Evolutionary conservation across 495 filamentous ascomycete species (phyloP), one percentile per base, ranked within the genome.

Genomic region (Pyrenopolyporus hunteri): DNA sequence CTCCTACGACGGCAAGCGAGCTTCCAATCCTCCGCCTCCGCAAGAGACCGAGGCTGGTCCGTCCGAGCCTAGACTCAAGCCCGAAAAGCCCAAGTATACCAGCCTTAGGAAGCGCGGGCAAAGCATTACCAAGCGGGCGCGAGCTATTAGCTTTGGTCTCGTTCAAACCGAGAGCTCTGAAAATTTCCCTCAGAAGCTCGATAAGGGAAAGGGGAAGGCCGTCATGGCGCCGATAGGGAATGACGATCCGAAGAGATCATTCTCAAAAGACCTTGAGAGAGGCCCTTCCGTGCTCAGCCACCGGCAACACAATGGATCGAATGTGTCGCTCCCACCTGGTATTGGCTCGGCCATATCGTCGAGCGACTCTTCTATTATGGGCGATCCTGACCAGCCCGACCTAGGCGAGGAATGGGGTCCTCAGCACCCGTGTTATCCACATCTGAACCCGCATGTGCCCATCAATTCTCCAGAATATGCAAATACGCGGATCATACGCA

Each of bases 371-470:
- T 83, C 80, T 7, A 84, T 84, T 48, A 71, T 81, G 70, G 79
- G 79, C n/a, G 78, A 80, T 48, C 76, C 74, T 6, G 75, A 82
- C 28, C 73, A 76, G 20, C 79, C 76, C 33, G 80, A 81, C 54
- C 67, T 79, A 22, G 79, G 77, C 10, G 85, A 83, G 33, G 83
- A 86, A 74, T 97, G 92, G 92, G 91, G 91, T 2, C 91, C 92
- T 16, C 85, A 87, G 16, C 93, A 97, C 68, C 92, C 92, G 4
- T 96, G 92, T 72, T 96, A 86, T 70, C 93, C 93, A 35, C 94
- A 99, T 73, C 79, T 88, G 49, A 99, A 99, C 71, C 91, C 93
- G 0, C 91, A 96, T 71, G 90, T 97, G 13, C 90, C 93, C 1
- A 69, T 89, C 14, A 80, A 84, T 39, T 93, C 90, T 1, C 78